Base-by-base conservation (phyloP, 2,329 filamentous ascomycete genomes). In the Alternaria consortialis region DNA sequence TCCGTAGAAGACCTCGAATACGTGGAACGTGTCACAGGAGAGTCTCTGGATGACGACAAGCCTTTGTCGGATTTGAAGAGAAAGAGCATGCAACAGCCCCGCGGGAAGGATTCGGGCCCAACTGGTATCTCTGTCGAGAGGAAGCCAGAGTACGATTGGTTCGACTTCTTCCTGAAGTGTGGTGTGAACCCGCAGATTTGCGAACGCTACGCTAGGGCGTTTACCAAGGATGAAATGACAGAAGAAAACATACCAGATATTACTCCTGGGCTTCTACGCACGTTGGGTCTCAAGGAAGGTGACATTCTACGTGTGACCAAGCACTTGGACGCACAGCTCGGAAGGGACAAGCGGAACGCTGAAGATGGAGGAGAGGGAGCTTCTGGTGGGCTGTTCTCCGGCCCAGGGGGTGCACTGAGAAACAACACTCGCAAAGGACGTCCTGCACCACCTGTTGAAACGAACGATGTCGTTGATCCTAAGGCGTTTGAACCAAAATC, bases 221-320 rank as follows among this genome's bases (percentile, higher is more conserved):
- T 99, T 75, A 80, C 87, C 48, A 90, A 90, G 74, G 95, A 99
- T 75, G 95, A 94, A 25, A 98, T 99, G 93, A 94, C 97, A 67
- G 94, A 97, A 78, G 94, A 92, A 64, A 90, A 97, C 39, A 81
- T 98, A 60, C 91, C 93, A 4, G 95, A 98, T 72, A 94, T 99
- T 52, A 92, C 94, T 57, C 88, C 92, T 5, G 88, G 87, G 62
- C 88, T 94, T 17, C 83, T 99, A 48, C 89, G 95, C 40, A 97
- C 91, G 13, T 83, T 99, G 42, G 95, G 95, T n/a, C 80, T 99
- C 50, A 94, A 96, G 62, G 95, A 98, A 79, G 95, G 95, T 27
- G 95, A 99, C 77, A 97, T 97, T 60, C 88, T 99, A 72, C 94
- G 97, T 65, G 92, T 99, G 7, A 97, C 95, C 88, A 94, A 94